Conservation (phyloP, 2,329 filamentous ascomycete species). For the Cercospora nicotianae region DNA sequence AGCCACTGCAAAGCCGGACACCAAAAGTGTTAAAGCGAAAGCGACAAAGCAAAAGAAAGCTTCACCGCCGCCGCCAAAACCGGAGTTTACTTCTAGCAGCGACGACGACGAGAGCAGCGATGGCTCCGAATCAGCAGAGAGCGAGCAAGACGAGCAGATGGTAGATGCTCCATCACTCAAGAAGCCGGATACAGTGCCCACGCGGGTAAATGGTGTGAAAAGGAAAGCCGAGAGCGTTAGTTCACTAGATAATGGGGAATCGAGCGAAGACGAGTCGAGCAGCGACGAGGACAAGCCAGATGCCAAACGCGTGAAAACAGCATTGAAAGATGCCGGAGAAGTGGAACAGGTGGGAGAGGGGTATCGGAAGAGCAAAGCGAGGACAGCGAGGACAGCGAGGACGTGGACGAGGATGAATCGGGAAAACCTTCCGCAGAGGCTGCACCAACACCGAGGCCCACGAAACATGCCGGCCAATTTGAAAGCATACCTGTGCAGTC, state of each 20-base stretch:
- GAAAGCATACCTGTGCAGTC: slow-evolving; percentile 27
- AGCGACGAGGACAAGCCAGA: slow-evolving; percentile 17
- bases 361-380: slow-evolving; percentile 17
- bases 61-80: slow-evolving; percentile 6
- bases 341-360: slow-evolving; percentile 1
- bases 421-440: slow-evolving; percentile 4
- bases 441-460: neutral
- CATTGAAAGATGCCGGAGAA: slow-evolving; percentile 11
- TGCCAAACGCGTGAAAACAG: slow-evolving; percentile 16
- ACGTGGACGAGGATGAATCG: slow-evolving; percentile 10
- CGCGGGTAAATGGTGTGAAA: slow-evolving; percentile 36
- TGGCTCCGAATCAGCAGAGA: slow-evolving; percentile 24
- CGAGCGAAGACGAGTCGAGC: slow-evolving; percentile 18
- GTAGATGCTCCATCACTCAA: slow-evolving; percentile 18
- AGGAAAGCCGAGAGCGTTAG: slow-evolving; percentile 28
- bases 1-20: neutral
- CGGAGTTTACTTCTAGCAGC: slow-evolving; percentile 16
- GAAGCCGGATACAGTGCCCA: slow-evolving; percentile 20
- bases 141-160: slow-evolving; percentile 22
- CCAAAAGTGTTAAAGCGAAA: slow-evolving; percentile 15
- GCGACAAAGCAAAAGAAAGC: slow-evolving; percentile 13
- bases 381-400: slow-evolving; percentile 17
- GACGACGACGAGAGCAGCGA: slow-evolving; percentile 34
- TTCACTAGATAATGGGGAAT: slow-evolving; percentile 8
- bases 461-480: slow-evolving; percentile 4